These are phyloP conservation scores for Aspergillus calidoustus DNA, from an alignment of 2,329 filamentous ascomycete species.

Conservation along the genomic window DNA sequence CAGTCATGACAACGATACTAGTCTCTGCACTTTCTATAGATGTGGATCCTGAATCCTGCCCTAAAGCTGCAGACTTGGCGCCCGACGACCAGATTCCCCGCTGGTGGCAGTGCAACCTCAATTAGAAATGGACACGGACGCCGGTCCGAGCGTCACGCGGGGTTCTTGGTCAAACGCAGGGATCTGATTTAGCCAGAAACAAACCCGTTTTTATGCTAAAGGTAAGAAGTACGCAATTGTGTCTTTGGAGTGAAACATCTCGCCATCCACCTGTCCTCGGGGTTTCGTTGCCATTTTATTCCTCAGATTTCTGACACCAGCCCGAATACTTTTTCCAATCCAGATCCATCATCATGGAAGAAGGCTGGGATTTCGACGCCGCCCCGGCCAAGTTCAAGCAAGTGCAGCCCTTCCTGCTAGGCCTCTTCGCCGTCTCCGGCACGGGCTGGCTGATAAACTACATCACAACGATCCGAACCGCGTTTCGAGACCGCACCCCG, in stretches of 20 bases:
- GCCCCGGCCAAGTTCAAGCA: conserved; percentile 5
- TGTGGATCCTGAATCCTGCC: not conserved
- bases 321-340: not conserved
- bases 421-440: conserved; percentile 1
- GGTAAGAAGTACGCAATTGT: not conserved
- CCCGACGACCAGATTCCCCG: not conserved
- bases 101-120: not conserved
- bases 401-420: not conserved
- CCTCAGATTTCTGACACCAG: not conserved
- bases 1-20: not conserved
- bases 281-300: not conserved
- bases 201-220: not conserved
- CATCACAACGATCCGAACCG: conserved; percentile 5
- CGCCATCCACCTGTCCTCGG: not conserved
- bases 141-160: not conserved
- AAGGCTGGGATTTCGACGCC: conserved; percentile 1
- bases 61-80: not conserved
- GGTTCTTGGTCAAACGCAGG: not conserved
- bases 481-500: not conserved
- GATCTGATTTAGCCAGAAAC: not conserved
- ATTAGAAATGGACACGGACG: not conserved
- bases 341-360: conserved; percentile 6
- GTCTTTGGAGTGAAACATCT: not conserved
- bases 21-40: not conserved
- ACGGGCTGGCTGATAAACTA: conserved; percentile 10